These are phyloP conservation scores for Calonectria henricotiae DNA, from an alignment of 2,329 filamentous ascomycete species.

Conservation along the genomic window DNA sequence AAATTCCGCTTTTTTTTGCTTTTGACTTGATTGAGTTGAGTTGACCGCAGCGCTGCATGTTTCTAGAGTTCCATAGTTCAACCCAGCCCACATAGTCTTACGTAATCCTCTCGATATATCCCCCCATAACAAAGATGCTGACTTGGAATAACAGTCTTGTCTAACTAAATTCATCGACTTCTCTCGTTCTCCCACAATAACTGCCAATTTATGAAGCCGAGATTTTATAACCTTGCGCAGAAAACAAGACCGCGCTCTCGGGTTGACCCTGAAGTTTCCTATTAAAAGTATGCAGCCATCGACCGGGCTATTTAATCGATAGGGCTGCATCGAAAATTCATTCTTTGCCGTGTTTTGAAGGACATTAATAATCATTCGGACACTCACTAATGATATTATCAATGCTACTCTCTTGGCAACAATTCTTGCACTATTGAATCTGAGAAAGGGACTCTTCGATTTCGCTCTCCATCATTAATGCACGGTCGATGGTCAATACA, in stretches of 20 bases:
- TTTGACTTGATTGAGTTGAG: no score
- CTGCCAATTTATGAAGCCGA: background rate
- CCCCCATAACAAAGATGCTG: background rate
- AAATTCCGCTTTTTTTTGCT: no score
- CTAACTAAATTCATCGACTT: background rate
- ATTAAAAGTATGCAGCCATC: background rate
- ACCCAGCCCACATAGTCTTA: background rate
- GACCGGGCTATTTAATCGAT: background rate
- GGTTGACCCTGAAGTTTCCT: background rate
- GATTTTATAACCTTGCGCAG: background rate
- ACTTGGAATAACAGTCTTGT: background rate
- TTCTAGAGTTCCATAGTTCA: background rate
- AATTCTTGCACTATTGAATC: background rate
- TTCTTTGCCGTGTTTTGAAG: background rate
- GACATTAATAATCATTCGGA: background rate
- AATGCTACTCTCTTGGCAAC: background rate
- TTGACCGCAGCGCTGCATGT: background rate
- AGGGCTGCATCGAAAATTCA: background rate
- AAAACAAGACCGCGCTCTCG: background rate
- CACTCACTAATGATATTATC: background rate
- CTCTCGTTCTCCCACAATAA: background rate
- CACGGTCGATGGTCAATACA: background rate
- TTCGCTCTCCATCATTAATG: background rate
- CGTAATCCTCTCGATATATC: background rate
- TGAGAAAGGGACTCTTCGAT: background rate